Base-by-base conservation (phyloP, 2,329 filamentous ascomycete genomes). In the Diaporthe destruens region DNA sequence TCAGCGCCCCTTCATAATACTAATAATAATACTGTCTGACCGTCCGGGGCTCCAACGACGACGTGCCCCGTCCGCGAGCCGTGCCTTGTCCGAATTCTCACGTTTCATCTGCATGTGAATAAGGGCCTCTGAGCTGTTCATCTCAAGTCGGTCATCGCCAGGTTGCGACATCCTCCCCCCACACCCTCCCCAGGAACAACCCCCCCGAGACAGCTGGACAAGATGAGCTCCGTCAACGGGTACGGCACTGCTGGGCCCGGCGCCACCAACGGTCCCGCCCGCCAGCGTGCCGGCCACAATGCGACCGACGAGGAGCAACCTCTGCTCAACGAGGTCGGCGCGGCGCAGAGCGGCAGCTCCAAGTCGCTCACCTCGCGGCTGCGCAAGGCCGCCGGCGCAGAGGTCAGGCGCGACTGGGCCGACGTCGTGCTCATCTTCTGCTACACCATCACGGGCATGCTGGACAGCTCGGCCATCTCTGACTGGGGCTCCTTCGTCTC, bases 401-500 rank as follows among this genome's bases (percentile, higher is more conserved):
- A 92, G 71, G 84, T 94, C 70, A 85, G 84, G 73, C 89, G 90
- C 36, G 85, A 88, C 56, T 88, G 90, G 86, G 89, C 90, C 18
- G 93, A 96, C 78, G 75, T 93, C 1, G 84, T 94, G 25, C 85
- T 96, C 51, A 84, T 96, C 5, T 83, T 89, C 36, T 94, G 92
- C 82, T 95, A 95, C 80, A 83, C 93, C 75, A 92, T 95, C 79
- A 95, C 93, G 0, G 93, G 93, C 5, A 84, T 96, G 14, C 87
- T 94, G 9, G 93, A 96, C 81, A 94, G 92, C 81, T 90, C 92
- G 2, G 90, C 92, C 2, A 92, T 93, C 59, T 92, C 91, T 72
- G 92, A 92, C 54, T 95, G 92, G 91, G 92, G 93, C 16, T 91
- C 91, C 3, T 96, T 96, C 77, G 93, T 94, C 53, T 93, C 91